Base-by-base conservation (phyloP, 176 grass and related monocot species). In the Triticum urartu region DNA sequence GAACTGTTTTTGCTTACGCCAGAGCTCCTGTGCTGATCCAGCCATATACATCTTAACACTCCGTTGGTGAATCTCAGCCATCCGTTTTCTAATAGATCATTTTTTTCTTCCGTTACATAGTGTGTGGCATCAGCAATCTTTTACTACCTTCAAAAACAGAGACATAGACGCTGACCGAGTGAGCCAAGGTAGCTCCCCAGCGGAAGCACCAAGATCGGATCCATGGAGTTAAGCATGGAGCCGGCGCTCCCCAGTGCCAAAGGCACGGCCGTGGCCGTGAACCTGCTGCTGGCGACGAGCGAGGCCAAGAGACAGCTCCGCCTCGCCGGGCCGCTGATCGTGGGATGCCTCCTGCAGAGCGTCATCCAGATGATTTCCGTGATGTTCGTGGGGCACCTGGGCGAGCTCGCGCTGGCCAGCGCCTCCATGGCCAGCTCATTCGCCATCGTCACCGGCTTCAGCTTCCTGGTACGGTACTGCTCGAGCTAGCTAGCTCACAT, bases 381-480 rank as follows among this genome's bases (percentile, higher is more conserved):
- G 22, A 86, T 90, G 88, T 90, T 78, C 21, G 88, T 90, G 0
- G 88, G 84, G 1, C 84, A 90, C 72, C 84, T 86, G 1, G 88
- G 88, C 10, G 79, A 90, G 88, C 84, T 90, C 7, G 84, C 84
- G 2, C 88, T 90, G 38, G 77, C 88, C 39, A 86, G 88, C 75
- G 88, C 88, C 72, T 90, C 84, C 88, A 90, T 90, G 5, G 88
- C 79, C 22, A 86, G 79, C 79, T 90, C 88, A 3, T 90, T 90
- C 45, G 88, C 88, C 36, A 45, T 75, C 20, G 88, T 90, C 66
- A 90, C 88, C 7, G 84, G 88, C 63, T 90, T 86, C 72, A 90
- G 88, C 38, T 78, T 90, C 47, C 66, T 90, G 84, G 88, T 90
- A 90, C 33, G 1, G 7, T 39, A 62, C 60, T 0, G 33, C 64